A percentile compares a stretch with the other conserved stretches of the same genome.
phyloP scores from a whole-genome alignment of 179 eudicot genomes.

The Drosera spatulata region DNA sequence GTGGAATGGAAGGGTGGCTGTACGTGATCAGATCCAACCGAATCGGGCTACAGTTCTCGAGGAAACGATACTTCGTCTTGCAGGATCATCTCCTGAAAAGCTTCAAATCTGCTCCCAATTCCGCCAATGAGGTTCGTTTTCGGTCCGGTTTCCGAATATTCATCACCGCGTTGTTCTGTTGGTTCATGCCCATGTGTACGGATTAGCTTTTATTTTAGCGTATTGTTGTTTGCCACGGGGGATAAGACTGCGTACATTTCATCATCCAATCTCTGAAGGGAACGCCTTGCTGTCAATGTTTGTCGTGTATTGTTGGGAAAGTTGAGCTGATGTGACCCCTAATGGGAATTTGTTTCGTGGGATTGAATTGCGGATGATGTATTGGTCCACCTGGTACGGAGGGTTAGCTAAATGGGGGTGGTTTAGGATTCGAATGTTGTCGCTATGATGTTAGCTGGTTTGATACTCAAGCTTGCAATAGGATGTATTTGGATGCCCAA shows the following conservation, averaged over 20 bases:
- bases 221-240: too few relatives aligned
- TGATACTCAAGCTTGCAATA: too few relatives aligned
- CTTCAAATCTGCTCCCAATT: constrained; percentile 37
- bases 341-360: too few relatives aligned
- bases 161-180: neutral
- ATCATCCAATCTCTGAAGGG: too few relatives aligned
- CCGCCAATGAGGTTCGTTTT: constrained; percentile 22
- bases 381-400: too few relatives aligned
- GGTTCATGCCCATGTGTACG: neutral
- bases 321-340: neutral
- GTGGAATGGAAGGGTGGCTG: constrained; percentile 55
- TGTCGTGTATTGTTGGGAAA: neutral
- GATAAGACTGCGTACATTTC: too few relatives aligned
- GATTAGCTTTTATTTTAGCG: neutral
- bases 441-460: too few relatives aligned
- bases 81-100: constrained; percentile 49
- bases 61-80: constrained; percentile 52
- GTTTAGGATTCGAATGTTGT: too few relatives aligned
- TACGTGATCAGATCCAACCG: constrained; percentile 50
- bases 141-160: neutral
- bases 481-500: too few relatives aligned
- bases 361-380: too few relatives aligned
- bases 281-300: neutral
- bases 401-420: too few relatives aligned
- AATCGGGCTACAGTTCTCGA: constrained; percentile 43